Base-by-base conservation (phyloP, 1,284 basidiomycete species). In the Neolentinus lepideus region DNA sequence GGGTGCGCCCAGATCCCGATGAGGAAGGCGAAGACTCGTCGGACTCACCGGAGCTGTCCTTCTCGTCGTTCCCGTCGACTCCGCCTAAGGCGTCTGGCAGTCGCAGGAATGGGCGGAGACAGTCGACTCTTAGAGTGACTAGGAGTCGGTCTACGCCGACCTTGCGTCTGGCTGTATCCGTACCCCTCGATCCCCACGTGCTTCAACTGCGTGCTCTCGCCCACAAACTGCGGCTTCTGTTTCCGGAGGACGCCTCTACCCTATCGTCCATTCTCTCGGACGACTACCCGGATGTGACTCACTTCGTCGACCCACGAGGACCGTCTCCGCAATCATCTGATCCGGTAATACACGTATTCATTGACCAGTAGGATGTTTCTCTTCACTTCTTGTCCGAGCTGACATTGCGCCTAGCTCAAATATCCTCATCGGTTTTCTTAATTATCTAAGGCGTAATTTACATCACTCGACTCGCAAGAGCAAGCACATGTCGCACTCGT, bases 381-480 rank as follows among this genome's bases (percentile, higher is more conserved):
- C 60, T 57, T 54, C 45, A 14, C 57, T 22, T 52, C 31, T 51
- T 43, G 51, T 36, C 48, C 33, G 54, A 36, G 11, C 47, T 53
- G 26, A 43, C 55, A 10, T 51, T 52, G 55, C 56, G 54, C 51
- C 21, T 60, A 92, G 89, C 63, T 92, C 90, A 4, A 93, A 93
- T 66, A 91, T 92, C 63, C 79, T 92, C 47, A 84, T 91, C 60
- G 90, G 90, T 29, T 80, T 91, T 57, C 67, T 91, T 19, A 79
- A 76, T 26, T 80, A 84, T 64, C 67, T 88, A 50, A 83, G 79
- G 64, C 79, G 76, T 58, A 74, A 83, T 60, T 72, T 71, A 61
- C 69, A 71, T 29, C 66, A 67, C 55, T 59, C 68, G 55, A 55
- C 60, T 33, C 64, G 63, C 59, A 67, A 64, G 61, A 60, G 65